Base-by-base conservation (phyloP, 2,329 filamentous ascomycete species). In the Epichloe uncinata region DNA sequence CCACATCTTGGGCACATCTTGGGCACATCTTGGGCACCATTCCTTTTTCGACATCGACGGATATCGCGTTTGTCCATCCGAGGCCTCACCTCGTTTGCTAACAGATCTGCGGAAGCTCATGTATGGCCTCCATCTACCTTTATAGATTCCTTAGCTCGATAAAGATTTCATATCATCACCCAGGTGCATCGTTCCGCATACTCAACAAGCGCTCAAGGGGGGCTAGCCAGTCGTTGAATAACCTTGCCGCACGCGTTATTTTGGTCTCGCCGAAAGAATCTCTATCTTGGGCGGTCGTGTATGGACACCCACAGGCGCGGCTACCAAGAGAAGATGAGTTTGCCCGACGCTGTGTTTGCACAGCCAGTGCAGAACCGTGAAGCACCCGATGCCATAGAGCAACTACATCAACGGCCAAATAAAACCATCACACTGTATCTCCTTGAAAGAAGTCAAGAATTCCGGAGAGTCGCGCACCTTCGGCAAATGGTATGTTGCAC, bases 401-500 rank as follows among this genome's bases (percentile, higher is more conserved):
- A 42, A 20, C 40, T 42, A 13, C 5, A 18, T 20, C 16, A 42
- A 22, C 18, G 40, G 18, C 16, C 40, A 5, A 22, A 42, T 22
- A 15, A 42, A 12, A 18, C 7, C 40, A 42, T 42, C 11, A 22
- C 11, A 22, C 5, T 12, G 2, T 48, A 42, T 35, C 26, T 48
- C 12, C 37, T 48, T 13, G n/a, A 35, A 20, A 18, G 16, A 13
- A 48, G 47, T 16, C 18, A 8, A 34, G 33, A 34, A 3, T 48
- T 35, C 26, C 47, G 30, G 38, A 35, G 38, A 35, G 30, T 48
- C 13, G 16, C 38, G n/a, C 13, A 48, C 22, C 35, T 53, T 48
- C 44, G 48, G 13, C 22, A 42, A 35, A 43, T 48, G 42, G 51
- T 51, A 42, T 26, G 41, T 50, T 50, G 4, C 33, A 11, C 18